Conservation (phyloP, 495 filamentous ascomycete genomes). For the Cudoniella acicularis region DNA sequence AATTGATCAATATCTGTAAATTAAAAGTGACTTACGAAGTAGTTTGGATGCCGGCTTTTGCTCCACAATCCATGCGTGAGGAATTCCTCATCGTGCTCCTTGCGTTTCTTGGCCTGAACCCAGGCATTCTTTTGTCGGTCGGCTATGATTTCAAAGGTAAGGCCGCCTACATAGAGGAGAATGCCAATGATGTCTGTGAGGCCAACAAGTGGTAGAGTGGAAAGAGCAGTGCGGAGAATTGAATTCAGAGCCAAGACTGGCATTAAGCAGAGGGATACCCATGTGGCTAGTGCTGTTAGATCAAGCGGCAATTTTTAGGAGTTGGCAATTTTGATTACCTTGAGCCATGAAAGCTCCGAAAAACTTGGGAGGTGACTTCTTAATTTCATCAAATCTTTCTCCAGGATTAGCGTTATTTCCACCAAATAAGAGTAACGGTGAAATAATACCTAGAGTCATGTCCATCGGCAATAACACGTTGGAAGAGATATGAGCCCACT, state of each 20-base stretch:
- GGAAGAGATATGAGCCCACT: conserved; percentile 61
- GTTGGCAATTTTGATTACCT: conserved; percentile 1
- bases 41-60: conserved; percentile 60
- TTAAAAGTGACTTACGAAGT: conserved; percentile 35
- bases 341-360: conserved; percentile 53
- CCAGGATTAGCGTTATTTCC: background rate
- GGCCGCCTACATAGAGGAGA: conserved; percentile 48
- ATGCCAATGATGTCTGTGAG: conserved; percentile 51
- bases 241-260: conserved; percentile 58
- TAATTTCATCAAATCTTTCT: conserved; percentile 54
- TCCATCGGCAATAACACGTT: conserved; percentile 48
- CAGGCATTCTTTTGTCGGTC: conserved; percentile 58
- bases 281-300: conserved; percentile 36
- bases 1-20: background rate
- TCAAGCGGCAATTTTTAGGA: too few relatives aligned
- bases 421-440: background rate
- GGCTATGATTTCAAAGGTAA: conserved; percentile 55
- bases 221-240: conserved; percentile 44
- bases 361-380: conserved; percentile 48
- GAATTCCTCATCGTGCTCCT: conserved; percentile 60
- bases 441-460: conserved; percentile 43
- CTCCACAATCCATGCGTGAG: conserved; percentile 56
- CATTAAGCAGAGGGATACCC: conserved; percentile 58
- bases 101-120: conserved; percentile 50
- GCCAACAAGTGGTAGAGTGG: conserved; percentile 35